Percentiles rank a stretch among this genome's conserved stretches.
Conservation (phyloP, 1,139 yeast genomes). For the Pneumocystis canis region DNA sequence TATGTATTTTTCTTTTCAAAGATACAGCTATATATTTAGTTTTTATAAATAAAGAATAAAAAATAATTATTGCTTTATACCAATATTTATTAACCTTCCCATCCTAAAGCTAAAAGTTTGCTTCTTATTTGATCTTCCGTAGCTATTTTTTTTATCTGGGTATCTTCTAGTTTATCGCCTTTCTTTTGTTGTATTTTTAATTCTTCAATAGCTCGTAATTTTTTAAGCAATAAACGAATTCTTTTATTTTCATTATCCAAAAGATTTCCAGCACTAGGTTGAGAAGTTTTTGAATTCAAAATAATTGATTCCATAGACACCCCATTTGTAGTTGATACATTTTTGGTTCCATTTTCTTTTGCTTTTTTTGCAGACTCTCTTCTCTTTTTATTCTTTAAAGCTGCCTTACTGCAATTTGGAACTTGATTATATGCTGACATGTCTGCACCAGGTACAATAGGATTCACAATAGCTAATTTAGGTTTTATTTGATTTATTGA, state of each 20-base stretch:
- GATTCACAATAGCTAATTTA: slow-evolving; percentile 6
- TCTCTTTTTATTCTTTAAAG: slow-evolving; percentile 65
- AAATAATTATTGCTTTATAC: background rate
- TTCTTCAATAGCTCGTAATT: slow-evolving; percentile 82
- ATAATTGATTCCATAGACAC: slow-evolving; percentile 5
- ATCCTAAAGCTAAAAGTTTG: background rate
- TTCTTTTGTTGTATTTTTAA: slow-evolving; percentile 71
- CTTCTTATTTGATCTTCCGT: slow-evolving; percentile 26
- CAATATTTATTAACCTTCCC: background rate
- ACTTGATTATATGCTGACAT: slow-evolving; percentile 17
- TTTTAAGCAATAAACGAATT: slow-evolving; percentile 76
- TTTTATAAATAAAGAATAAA: background rate
- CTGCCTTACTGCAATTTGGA: slow-evolving; percentile 34
- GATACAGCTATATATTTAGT: background rate
- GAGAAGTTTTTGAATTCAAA: slow-evolving; percentile 12
- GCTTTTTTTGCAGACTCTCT: slow-evolving; percentile 48
- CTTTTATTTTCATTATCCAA: slow-evolving; percentile 64
- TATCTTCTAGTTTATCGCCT: slow-evolving; percentile 80
- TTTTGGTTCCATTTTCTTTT: slow-evolving; percentile 20
- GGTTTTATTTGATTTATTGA: slow-evolving; percentile 5
- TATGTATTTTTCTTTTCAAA: background rate
- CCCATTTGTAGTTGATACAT: slow-evolving; percentile 16
- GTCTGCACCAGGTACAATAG: slow-evolving; percentile 13
- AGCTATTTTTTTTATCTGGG: slow-evolving; percentile 77
- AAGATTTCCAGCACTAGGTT: slow-evolving; percentile 17